These are phyloP conservation scores for Thalassia testudinum DNA, from an alignment of 116 monocot genomes.

Conservation along the genomic window DNA sequence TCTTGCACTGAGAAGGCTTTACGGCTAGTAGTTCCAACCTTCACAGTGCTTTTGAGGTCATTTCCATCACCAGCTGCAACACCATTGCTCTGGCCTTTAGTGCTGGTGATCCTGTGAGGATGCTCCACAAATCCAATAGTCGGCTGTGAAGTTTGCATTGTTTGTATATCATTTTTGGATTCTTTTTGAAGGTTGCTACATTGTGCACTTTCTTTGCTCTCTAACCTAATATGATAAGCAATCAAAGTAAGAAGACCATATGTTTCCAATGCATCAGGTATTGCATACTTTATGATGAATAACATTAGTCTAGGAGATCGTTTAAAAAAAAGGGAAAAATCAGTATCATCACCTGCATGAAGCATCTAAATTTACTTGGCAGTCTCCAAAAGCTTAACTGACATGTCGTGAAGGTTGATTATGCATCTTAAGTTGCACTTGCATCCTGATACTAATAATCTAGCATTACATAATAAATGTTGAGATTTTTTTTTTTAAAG, in stretches of 20 bases:
- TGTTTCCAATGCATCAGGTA: no score
- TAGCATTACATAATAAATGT: no score
- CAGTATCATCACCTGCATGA: no score
- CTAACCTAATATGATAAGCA: conserved; percentile 17
- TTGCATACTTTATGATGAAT: no score
- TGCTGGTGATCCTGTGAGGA: conserved; percentile 13
- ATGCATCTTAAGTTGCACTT: no score
- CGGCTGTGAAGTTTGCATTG: conserved; percentile 3
- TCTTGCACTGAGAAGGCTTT: conserved; percentile 87
- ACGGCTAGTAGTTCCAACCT: conserved; percentile 23
- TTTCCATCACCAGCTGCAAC: conserved; percentile 8
- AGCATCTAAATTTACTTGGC: no score
- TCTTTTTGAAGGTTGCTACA: background rate
- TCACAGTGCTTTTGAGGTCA: conserved; percentile 18
- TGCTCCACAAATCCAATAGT: conserved; percentile 15
- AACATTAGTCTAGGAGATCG: no score
- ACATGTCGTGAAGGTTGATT: no score
- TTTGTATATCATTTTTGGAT: conserved; percentile 5
- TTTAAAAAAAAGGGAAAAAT: no score
- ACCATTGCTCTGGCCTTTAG: conserved; percentile 7
- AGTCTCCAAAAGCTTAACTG: no score
- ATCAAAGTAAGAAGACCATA: background rate
- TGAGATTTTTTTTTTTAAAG: no score
- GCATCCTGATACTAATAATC: no score
- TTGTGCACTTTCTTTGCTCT: conserved; percentile 10